A percentile compares a stretch with the other conserved stretches of the same genome.
phyloP scores from a whole-genome alignment of 202 grass and related monocot species.

The Carex arenaria region DNA sequence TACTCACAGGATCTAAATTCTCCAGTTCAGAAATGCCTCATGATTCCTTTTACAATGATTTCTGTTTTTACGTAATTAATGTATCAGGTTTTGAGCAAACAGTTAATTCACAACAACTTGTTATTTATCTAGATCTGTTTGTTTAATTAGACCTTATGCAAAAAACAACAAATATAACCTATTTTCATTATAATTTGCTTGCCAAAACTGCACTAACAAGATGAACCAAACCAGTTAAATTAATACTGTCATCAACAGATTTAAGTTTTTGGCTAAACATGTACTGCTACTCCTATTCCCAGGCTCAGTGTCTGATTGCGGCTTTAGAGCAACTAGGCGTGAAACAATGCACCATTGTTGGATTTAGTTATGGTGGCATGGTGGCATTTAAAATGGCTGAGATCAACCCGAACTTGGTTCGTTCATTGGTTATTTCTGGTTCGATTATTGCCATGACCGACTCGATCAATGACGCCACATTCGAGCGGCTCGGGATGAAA shows the following conservation, averaged over 20 bases:
- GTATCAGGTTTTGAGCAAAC: not conserved
- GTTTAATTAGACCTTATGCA: not conserved
- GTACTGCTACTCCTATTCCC: not conserved
- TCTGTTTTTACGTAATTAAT: not conserved
- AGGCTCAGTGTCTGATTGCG: conserved; percentile 52
- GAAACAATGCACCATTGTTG: conserved; percentile 56
- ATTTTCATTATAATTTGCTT: not conserved
- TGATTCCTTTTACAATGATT: not conserved
- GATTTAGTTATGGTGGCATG: conserved; percentile 94
- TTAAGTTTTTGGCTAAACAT: not conserved
- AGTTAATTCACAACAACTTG: not conserved
- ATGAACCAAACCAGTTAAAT: not conserved
- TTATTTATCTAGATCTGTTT: not conserved
- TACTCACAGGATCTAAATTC: not conserved
- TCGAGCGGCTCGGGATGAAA: conserved; percentile 63
- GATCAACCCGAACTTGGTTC: conserved; percentile 50
- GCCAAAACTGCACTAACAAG: not conserved
- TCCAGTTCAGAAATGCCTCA: not conserved
- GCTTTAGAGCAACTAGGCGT: conserved; percentile 51
- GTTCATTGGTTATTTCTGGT: conserved; percentile 62
- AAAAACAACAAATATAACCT: not conserved
- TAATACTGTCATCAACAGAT: not conserved
- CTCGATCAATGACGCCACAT: conserved; percentile 49
- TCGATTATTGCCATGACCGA: conserved; percentile 87
- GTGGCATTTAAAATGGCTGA: conserved; percentile 83